Base-by-base conservation (phyloP, 2,329 filamentous ascomycete genomes). In the Pseudogymnoascus sp. region DNA sequence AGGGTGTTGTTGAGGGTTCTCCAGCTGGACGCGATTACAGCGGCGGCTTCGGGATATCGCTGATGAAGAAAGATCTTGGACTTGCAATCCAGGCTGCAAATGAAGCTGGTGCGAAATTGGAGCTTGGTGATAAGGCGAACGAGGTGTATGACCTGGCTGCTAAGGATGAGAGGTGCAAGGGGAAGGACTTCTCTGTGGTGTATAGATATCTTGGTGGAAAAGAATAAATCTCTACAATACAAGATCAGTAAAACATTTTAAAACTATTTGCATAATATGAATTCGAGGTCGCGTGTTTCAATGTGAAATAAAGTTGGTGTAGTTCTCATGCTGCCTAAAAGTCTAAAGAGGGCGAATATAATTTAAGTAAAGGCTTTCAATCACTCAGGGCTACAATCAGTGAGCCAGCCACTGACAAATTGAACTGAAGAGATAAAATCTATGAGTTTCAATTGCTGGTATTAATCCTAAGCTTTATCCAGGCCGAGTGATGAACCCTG, bases 51-150 rank as follows among this genome's bases (percentile, higher is more conserved):
- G 89, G 89, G 1, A 84, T 93, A 64, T 81, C 81, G 41, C 77
- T 95, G 69, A 93, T 95, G 90, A 85, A 85, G 74, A 95, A 95
- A 77, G 90, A 95, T 73, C 76, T 95, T 43, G 79, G 82, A 63
- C 79, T 93, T 64, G 90, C 90, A 1, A 85, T 92, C 62, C 75
- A 84, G n/a, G 90, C 90, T 14, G 90, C 90, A 0, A 74, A 81
- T 60, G 86, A 90, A 75, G 86, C 85, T 0, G 84, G 83, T 1
- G 89, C 88, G 1, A 82, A 79, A 67, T 79, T 93, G 63, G 85
- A 84, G 69, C 77, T 93, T 43, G 89, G 83, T 0, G 79, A 82
- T 8, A 80, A 79, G 69, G 89, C 89, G 1, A 81, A 78, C 39
- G 79, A 83, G 60, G 84, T 93, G 6, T 95, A 95, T 71, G 85